Evolutionary conservation across 768 basidiomycete species (phyloP).

Genomic region (Kwoniella sp.): DNA sequence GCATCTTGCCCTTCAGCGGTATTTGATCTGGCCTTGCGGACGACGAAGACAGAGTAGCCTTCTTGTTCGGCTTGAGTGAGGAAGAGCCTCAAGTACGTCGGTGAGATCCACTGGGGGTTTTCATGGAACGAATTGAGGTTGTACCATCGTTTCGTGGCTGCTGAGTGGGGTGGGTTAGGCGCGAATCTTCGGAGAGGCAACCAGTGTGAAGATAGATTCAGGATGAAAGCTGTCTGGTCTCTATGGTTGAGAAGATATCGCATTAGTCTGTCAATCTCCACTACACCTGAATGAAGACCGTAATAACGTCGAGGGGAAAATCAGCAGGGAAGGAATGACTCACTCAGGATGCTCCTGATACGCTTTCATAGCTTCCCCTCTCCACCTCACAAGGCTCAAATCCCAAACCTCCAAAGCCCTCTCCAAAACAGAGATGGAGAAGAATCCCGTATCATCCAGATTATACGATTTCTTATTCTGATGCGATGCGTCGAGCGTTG

Average conservation of each 20-base stretch:
- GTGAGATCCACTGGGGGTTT: constrained; percentile 78
- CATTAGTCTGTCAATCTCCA: neutral
- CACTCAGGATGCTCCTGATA: constrained; percentile 79
- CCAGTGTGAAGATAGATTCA: constrained; percentile 87
- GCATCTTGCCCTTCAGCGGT: constrained; percentile 19
- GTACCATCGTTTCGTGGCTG: constrained; percentile 68
- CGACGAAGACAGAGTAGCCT: constrained; percentile 61
- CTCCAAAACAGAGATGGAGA: constrained; percentile 80
- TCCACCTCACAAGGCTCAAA: constrained; percentile 78
- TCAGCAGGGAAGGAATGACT: constrained; percentile 17
- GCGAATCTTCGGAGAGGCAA: constrained; percentile 78
- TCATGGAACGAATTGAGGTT: constrained; percentile 77
- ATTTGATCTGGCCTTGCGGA: constrained; percentile 23
- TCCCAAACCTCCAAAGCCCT: constrained; percentile 79
- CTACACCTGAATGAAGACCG: too few species aligned
- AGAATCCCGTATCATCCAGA: constrained; percentile 94
- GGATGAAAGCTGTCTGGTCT: constrained; percentile 79
- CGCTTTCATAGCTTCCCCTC: constrained; percentile 75
- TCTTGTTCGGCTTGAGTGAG: constrained; percentile 83
- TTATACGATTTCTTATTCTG: constrained; percentile 65
- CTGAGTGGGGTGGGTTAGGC: constrained; percentile 56
- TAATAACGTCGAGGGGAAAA: too few species aligned
- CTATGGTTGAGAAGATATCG: constrained; percentile 57
- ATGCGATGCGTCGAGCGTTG: constrained; percentile 54
- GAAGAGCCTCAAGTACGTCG: constrained; percentile 80